phyloP scores from a whole-genome alignment of 495 filamentous ascomycete genomes.

The Monascus purpureus region DNA sequence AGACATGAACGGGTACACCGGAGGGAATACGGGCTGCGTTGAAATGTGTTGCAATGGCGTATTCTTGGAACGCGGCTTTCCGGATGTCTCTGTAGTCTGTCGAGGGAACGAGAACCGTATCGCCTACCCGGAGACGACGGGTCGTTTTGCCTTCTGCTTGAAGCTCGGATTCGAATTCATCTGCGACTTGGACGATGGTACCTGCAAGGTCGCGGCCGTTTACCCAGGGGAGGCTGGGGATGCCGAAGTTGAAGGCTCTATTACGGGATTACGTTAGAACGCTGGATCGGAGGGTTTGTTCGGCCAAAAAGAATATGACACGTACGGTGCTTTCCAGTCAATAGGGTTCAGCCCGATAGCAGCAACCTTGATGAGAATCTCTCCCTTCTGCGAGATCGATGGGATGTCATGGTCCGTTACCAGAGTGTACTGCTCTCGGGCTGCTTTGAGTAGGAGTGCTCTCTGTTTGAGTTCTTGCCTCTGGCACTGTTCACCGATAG shows the following conservation, averaged over 20 bases:
- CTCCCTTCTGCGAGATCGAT: constrained; percentile 22
- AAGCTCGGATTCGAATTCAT: constrained; percentile 3
- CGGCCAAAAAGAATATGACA: constrained; percentile 4
- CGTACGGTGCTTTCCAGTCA: constrained; percentile 60
- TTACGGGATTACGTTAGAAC: constrained; percentile 3
- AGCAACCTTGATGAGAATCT: constrained; percentile 41
- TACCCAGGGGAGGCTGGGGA: constrained; percentile 51
- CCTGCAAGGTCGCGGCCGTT: constrained; percentile 52
- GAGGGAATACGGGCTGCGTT: constrained; percentile 47
- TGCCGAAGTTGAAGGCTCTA: constrained; percentile 51
- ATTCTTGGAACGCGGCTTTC: constrained; percentile 57
- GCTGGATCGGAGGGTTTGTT: background rate
- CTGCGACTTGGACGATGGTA: constrained; percentile 35
- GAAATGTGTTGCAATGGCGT: constrained; percentile 45
- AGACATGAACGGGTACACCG: constrained; percentile 29
- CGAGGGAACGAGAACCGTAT: constrained; percentile 47
- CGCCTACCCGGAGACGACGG: constrained; percentile 36
- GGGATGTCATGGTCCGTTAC: constrained; percentile 37
- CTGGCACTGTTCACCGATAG: too few species aligned
- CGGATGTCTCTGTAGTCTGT: constrained; percentile 60
- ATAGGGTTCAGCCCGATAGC: constrained; percentile 57
- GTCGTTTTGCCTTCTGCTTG: too few species aligned
- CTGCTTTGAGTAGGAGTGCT: constrained; percentile 21
- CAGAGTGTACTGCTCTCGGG: constrained; percentile 25
- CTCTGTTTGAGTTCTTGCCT: constrained; percentile 11